These are phyloP conservation scores for Cardiospermum halicacabum DNA, from an alignment of 345 rosid species.

Conservation along the genomic window DNA sequence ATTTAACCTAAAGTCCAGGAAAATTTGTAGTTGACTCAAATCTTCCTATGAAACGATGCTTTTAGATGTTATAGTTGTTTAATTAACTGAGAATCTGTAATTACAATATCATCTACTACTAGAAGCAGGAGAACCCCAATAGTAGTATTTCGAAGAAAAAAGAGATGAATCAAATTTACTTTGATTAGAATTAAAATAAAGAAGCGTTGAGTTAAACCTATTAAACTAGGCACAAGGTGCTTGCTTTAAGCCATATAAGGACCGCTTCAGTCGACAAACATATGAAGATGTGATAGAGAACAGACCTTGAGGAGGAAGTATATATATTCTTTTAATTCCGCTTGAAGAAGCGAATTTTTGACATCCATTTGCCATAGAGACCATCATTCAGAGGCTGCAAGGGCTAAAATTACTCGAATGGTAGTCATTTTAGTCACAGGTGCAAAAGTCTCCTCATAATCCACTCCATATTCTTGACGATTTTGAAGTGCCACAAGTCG, in stretches of 20 bases:
- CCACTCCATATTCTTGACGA: neutral
- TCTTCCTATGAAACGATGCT: too few relatives aligned
- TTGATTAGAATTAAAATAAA: neutral
- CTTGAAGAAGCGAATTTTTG: neutral
- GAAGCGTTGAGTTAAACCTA: neutral
- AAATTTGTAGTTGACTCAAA: too few relatives aligned
- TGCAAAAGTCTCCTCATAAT: slow-evolving; percentile 4
- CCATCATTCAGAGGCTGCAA: neutral
- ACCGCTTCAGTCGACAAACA: neutral
- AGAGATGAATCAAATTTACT: neutral
- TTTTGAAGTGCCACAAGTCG: slow-evolving; percentile 3
- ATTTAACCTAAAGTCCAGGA: too few relatives aligned
- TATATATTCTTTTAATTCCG: neutral
- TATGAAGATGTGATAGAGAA: neutral
- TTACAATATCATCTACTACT: neutral
- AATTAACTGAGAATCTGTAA: neutral
- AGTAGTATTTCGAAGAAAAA: neutral
- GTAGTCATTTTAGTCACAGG: neutral
- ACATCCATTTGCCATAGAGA: neutral
- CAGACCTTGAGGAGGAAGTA: neutral
- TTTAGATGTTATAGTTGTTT: neutral
- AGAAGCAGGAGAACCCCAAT: neutral
- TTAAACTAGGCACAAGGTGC: slow-evolving; percentile 6
- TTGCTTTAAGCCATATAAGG: slow-evolving; percentile 5
- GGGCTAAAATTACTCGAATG: neutral